A percentile compares a stretch with the other conserved stretches of the same genome.
These are phyloP conservation scores for Cyberlindnera nakhonratchasimensis DNA, from an alignment of 805 yeast genomes.

Conservation along the genomic window DNA sequence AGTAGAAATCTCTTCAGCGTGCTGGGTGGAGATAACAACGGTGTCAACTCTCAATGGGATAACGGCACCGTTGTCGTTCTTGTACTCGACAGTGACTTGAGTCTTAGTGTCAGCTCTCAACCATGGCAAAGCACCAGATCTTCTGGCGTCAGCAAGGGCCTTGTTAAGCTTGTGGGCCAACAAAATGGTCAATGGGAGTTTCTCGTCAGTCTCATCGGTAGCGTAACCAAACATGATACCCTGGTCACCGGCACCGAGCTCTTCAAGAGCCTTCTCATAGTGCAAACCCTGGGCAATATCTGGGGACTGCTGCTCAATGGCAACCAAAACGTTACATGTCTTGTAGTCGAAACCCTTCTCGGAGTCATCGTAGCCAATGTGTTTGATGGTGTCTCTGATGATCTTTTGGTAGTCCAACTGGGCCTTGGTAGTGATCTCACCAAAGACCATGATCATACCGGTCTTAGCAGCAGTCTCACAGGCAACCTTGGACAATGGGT, in stretches of 20 bases:
- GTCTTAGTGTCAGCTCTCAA: conserved; percentile 99
- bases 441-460: conserved; percentile 99
- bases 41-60: conserved; percentile 96
- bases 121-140: conserved; percentile 93
- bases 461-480: conserved; percentile 99
- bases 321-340: conserved; percentile 98
- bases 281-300: conserved; percentile 99
- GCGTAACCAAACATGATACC: conserved; percentile 99
- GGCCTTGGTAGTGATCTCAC: conserved; percentile 98
- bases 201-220: conserved; percentile 97
- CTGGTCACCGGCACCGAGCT: conserved; percentile 99
- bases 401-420: conserved; percentile 93
- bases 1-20: conserved; percentile 92
- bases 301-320: conserved; percentile 98
- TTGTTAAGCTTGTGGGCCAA: conserved; percentile 95
- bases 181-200: conserved; percentile 90
- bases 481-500: conserved; percentile 97
- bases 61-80: conserved; percentile 91
- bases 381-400: conserved; percentile 96
- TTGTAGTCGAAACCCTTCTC: conserved; percentile 98
- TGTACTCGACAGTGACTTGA: conserved; percentile 97
- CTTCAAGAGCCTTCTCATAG: conserved; percentile 92
- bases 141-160: conserved; percentile 96
- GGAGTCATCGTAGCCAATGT: conserved; percentile 95
- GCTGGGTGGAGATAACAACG: conserved; percentile 95